These are phyloP conservation scores for Chloris gayana DNA, from an alignment of 176 grass and related monocot species.

Conservation along the genomic window DNA sequence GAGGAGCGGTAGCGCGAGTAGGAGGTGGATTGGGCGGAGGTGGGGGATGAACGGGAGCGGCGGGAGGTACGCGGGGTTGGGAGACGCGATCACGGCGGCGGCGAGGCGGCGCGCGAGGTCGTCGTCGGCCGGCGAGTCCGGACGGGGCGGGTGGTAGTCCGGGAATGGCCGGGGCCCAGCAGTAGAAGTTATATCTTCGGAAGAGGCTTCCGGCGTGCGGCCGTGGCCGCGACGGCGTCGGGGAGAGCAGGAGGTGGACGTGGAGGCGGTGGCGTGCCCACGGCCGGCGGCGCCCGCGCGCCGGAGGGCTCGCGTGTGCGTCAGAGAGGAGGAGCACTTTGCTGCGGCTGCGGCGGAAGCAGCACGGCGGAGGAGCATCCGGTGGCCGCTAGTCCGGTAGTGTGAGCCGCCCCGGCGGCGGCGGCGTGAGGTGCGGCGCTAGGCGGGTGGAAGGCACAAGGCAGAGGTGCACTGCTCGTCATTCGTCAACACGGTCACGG, in stretches of 20 bases:
- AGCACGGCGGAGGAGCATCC: slow-evolving; percentile 50
- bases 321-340: slow-evolving; percentile 17
- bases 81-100: slow-evolving; percentile 52
- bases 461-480: not conserved
- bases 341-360: slow-evolving; percentile 20
- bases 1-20: slow-evolving; percentile 58
- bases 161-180: slow-evolving; percentile 49
- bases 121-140: slow-evolving; percentile 54
- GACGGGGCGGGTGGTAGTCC: slow-evolving; percentile 59
- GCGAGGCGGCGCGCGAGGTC: slow-evolving; percentile 55
- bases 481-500: not conserved
- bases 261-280: slow-evolving; percentile 9
- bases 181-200: not conserved
- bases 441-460: not conserved
- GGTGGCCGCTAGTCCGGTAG: not conserved
- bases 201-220: not conserved
- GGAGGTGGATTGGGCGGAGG: slow-evolving; percentile 53
- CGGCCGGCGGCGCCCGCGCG: not conserved
- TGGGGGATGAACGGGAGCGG: slow-evolving; percentile 45
- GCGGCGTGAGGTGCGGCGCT: slow-evolving; percentile 17
- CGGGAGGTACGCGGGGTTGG: slow-evolving; percentile 23
- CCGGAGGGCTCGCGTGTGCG: not conserved
- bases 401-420: slow-evolving; percentile 26
- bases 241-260: slow-evolving; percentile 16
- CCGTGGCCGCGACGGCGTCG: slow-evolving; percentile 3